These are phyloP conservation scores for Acacia melanoxylon DNA, from an alignment of 306 rosid species.

Conservation along the genomic window DNA sequence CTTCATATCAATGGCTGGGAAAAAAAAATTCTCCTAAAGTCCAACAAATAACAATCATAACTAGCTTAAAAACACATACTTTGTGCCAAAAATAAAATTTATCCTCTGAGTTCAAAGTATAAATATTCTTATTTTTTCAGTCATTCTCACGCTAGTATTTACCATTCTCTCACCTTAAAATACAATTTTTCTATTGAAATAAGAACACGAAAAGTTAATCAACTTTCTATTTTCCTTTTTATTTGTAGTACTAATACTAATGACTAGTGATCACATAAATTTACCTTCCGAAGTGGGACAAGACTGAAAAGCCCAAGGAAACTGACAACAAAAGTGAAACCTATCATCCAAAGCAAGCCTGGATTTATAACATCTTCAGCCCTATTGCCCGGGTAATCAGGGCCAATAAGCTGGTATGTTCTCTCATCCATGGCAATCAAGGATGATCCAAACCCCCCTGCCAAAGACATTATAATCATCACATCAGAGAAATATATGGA, in stretches of 20 bases:
- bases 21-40: background rate
- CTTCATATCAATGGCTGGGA: background rate
- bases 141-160: background rate
- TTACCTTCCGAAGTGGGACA: slow-evolving; percentile 94
- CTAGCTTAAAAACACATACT: background rate
- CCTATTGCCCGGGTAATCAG: slow-evolving; percentile 90
- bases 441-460: slow-evolving; percentile 94
- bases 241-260: background rate
- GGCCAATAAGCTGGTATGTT: slow-evolving; percentile 81
- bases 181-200: background rate
- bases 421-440: slow-evolving; percentile 86
- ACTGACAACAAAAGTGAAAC: slow-evolving; percentile 82
- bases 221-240: background rate
- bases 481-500: slow-evolving; percentile 1
- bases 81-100: background rate
- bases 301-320: slow-evolving; percentile 96
- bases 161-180: background rate
- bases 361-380: slow-evolving; percentile 88
- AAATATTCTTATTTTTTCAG: background rate
- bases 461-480: slow-evolving; percentile 17
- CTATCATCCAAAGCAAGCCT: slow-evolving; percentile 91
- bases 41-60: background rate
- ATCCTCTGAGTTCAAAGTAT: background rate
- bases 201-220: background rate
- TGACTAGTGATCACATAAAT: slow-evolving; percentile 6